These are phyloP conservation scores for Colletotrichum agaves DNA, from an alignment of 2,329 filamentous ascomycete genomes.

Conservation along the genomic window DNA sequence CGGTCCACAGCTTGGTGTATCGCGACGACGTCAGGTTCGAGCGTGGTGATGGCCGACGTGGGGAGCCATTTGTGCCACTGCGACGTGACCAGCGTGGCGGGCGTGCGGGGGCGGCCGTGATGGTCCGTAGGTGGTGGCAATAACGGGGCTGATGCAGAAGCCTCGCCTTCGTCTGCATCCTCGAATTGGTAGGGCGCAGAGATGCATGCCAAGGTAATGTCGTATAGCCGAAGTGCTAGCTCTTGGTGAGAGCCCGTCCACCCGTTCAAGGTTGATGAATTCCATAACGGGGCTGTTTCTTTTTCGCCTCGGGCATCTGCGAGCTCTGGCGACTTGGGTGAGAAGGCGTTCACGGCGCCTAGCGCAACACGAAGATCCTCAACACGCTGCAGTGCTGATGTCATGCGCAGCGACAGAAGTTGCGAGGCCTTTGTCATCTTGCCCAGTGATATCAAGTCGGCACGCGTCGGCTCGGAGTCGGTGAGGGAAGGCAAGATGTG, in stretches of 20 bases:
- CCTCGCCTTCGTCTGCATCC: background rate
- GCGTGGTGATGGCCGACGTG: background rate
- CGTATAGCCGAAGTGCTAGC: background rate
- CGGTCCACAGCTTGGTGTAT: conserved; percentile 4
- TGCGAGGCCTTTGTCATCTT: background rate
- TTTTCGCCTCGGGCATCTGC: background rate
- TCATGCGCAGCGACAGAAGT: conserved; percentile 1
- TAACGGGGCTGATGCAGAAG: background rate
- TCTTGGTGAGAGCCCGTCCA: background rate
- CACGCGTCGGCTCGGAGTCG: background rate
- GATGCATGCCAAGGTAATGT: background rate
- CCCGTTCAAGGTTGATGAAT: background rate
- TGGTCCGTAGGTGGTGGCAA: background rate
- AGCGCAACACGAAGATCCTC: background rate
- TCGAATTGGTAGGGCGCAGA: background rate
- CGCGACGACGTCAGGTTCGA: background rate
- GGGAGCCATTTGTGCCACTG: background rate
- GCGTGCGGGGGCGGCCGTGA: background rate
- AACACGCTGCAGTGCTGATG: background rate
- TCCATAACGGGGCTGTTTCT: background rate
- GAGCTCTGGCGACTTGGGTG: background rate
- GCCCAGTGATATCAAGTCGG: background rate
- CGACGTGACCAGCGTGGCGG: background rate
- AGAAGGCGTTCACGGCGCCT: background rate
- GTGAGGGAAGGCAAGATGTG: background rate